Base-by-base conservation (phyloP, 2,329 filamentous ascomycete genomes). In the Penicillium sp. region DNA sequence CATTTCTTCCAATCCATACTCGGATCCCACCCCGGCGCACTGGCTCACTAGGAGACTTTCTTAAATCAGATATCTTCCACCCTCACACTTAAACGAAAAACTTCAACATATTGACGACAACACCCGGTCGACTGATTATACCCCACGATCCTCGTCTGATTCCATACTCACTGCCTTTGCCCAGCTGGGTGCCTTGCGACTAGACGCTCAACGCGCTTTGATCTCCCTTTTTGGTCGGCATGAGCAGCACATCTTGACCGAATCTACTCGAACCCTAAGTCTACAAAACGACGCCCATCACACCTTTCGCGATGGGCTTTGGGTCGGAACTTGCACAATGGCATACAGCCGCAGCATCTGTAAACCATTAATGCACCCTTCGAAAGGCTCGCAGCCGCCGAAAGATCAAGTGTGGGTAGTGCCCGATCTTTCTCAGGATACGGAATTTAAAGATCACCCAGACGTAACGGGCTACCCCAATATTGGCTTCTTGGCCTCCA, bases 401-500 rank as follows among this genome's bases (percentile, higher is more conserved):
- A 39, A 10, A 3, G 50, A 16, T 18, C 16, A 51, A 43, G 3
- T 18, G 50, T 14, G 39, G 26, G 19, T 54, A 11, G 50, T 57
- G 36, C 61, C 61, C 18, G 71, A 77, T 51, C 49, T 75, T 4
- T 50, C 59, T 2, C 55, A 67, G 26, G 61, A 76, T 52, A 60
- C 68, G 9, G 56, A 50, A n/a, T 75, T 70, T 52, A 69, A 67
- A 31, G 44, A 66, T 33, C 66, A 67, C 44, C 56, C 54, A 11
- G 67, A 71, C 45, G 70, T 75, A 5, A 52, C 47, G 1, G 55
- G 53, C 5, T 52, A 54, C 18, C 68, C 69, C 1, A 60, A 69
- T 24, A 52, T 73, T 14, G 66, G 68, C 28, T 83, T 83, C 61
- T 80, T 83, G 52, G 79, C 80, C 7, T 79, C 77, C 9, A 83